These are phyloP conservation scores for Calonectria montana DNA, from an alignment of 2,329 filamentous ascomycete species.

Conservation along the genomic window DNA sequence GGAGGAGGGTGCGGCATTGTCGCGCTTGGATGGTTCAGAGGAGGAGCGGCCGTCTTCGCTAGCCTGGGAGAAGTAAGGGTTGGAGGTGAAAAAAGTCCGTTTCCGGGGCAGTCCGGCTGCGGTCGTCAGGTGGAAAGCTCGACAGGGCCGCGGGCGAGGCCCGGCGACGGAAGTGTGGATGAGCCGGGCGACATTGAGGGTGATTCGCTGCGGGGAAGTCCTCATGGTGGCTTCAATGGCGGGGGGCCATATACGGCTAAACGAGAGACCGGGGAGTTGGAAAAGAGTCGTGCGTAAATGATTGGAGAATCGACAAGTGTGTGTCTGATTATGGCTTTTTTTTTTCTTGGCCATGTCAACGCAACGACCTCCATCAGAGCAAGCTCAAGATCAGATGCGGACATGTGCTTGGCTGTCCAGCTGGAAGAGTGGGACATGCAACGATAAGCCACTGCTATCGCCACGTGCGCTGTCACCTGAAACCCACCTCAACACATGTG, in stretches of 20 bases:
- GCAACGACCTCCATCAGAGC: neutral
- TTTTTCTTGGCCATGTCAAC: neutral
- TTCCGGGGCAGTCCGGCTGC: slow-evolving; percentile 61
- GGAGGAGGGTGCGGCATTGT: slow-evolving; percentile 26
- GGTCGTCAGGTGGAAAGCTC: slow-evolving; percentile 60
- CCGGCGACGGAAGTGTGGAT: slow-evolving; percentile 44
- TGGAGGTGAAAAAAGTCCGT: slow-evolving; percentile 75
- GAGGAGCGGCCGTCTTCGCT: slow-evolving; percentile 43
- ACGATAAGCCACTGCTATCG: slow-evolving; percentile 14
- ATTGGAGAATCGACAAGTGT: slow-evolving; percentile 15
- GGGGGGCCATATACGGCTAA: slow-evolving; percentile 36
- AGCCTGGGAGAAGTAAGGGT: slow-evolving; percentile 62
- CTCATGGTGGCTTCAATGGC: slow-evolving; percentile 45
- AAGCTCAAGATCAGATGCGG: neutral
- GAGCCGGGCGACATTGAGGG: slow-evolving; percentile 44
- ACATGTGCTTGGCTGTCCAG: slow-evolving; percentile 1
- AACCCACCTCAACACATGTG: slow-evolving; percentile 26
- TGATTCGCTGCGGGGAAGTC: slow-evolving; percentile 46
- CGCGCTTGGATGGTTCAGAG: slow-evolving; percentile 32
- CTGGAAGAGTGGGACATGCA: neutral
- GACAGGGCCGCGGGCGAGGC: slow-evolving; percentile 43
- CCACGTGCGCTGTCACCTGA: slow-evolving; percentile 31
- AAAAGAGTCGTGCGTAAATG: neutral
- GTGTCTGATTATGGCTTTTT: neutral
- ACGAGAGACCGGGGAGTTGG: slow-evolving; percentile 1